Base-by-base conservation (phyloP, 2,329 filamentous ascomycete species). In the Microsporum audouinii region DNA sequence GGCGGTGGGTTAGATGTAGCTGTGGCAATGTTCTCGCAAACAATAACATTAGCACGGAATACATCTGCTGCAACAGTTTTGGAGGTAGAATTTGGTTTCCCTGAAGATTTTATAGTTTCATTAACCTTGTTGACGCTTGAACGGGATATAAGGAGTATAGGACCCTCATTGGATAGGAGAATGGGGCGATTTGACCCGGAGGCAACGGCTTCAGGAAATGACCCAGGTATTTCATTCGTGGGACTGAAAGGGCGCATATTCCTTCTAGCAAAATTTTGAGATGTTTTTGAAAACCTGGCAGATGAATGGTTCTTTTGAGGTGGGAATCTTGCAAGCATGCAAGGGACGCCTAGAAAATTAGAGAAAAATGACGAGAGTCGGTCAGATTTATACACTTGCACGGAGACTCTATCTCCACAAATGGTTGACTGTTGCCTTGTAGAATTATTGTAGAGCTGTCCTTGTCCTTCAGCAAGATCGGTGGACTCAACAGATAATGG, bases 131-230 rank as follows among this genome's bases (percentile, higher is more conserved):
- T 85, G 56, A 97, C 81, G 66, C 91, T 96, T 7, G 88, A 85
- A 60, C 84, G 82, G 23, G 89, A 90, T 61, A 97, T 86, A 55
- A 89, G 83, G 0, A 99, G 81, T 51, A 99, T 95, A 0, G 94
- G 92, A 59, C 90, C 95, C 73, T 97, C 94, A 71, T 99, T 99
- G 29, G 91, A 88, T 2, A 99, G 78, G 0, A 94, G 77, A 38
- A 97, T 91, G 67, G 68, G 84, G 78, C 31, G 75, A 77, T 63
- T 83, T 1, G 80, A 79, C 80, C 33, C 34, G 17, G 41, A 34
- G 10, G 55, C 55, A 14, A 29, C n/a, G n/a, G 55, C 39, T 14
- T 68, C 65, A 0, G 82, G 82, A 64, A 82, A 85, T 23, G 80
- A 77, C 2, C 80, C 81, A 6, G 82, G 81, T 68, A 84, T 53